Evolutionary conservation across 2,329 filamentous ascomycete species (phyloP).

Genomic region (Colletotrichum sp.): DNA sequence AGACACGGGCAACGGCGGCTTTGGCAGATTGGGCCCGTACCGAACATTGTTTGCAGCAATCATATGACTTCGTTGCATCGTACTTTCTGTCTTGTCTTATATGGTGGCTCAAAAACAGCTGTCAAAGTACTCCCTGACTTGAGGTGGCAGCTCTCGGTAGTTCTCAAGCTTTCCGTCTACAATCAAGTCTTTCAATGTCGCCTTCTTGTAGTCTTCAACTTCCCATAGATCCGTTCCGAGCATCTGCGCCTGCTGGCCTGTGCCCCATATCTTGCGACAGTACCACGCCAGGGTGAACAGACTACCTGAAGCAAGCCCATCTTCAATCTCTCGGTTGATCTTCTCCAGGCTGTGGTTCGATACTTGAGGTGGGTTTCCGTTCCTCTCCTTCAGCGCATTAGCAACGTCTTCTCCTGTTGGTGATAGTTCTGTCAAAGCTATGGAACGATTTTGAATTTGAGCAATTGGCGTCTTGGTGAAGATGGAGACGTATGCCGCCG

Average conservation of each 20-base stretch:
- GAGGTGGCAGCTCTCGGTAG: constrained; percentile 27
- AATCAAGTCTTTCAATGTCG: constrained; percentile 24
- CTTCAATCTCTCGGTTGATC: constrained; percentile 26
- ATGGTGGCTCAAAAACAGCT: background rate
- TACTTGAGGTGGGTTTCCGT: constrained; percentile 22
- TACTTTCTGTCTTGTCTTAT: background rate
- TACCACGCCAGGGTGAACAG: constrained; percentile 28
- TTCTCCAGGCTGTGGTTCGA: constrained; percentile 26
- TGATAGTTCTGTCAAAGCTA: constrained; percentile 28
- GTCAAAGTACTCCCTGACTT: constrained; percentile 10
- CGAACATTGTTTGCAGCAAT: background rate
- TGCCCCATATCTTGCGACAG: constrained; percentile 31
- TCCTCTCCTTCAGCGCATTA: constrained; percentile 21
- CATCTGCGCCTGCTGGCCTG: constrained; percentile 22
- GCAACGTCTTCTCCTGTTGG: constrained; percentile 29
- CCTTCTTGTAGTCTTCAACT: constrained; percentile 27
- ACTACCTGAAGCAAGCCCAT: constrained; percentile 17
- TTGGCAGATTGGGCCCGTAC: rapidly evolving
- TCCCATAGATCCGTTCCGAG: constrained; percentile 30
- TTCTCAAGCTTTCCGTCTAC: constrained; percentile 24
- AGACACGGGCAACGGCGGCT: background rate
- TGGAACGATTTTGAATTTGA: constrained; percentile 24
- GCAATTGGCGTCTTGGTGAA: constrained; percentile 27
- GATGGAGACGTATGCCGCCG: constrained; percentile 30
- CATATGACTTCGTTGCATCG: background rate